Evolutionary conservation across 2,329 filamentous ascomycete species (phyloP).

Genomic region (Pseudogymnoascus sp.): DNA sequence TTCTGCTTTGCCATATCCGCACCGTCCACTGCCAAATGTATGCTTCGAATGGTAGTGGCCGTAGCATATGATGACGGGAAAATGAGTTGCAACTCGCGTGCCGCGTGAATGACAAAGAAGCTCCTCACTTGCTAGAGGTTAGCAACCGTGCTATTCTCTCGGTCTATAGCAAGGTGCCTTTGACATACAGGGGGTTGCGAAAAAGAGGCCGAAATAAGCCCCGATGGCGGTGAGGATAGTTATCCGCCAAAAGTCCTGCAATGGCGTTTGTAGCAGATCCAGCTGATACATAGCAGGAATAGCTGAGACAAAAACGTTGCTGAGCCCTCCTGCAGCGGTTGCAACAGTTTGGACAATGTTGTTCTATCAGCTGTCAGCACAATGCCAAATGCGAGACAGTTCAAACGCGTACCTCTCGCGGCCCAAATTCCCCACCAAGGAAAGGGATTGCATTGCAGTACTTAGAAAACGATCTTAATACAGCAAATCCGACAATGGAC

Average conservation of each 20-base stretch:
- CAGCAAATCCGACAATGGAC: constrained; percentile 1
- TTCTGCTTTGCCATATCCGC: constrained; percentile 35
- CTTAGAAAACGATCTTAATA: constrained; percentile 3
- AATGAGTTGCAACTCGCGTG: constrained; percentile 33
- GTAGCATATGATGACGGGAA: constrained; percentile 38
- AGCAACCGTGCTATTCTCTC: constrained; percentile 15
- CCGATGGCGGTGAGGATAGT: constrained; percentile 16
- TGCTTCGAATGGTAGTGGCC: constrained; percentile 38
- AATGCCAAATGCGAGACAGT: constrained; percentile 9
- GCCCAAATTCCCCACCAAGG: not conserved
- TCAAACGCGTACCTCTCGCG: not conserved
- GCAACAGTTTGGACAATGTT: constrained; percentile 39
- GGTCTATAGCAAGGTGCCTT: not conserved
- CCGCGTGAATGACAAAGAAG: constrained; percentile 35
- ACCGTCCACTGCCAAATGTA: constrained; percentile 35
- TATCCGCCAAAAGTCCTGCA: constrained; percentile 16
- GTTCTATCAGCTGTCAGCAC: constrained; percentile 38
- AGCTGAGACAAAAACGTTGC: constrained; percentile 36
- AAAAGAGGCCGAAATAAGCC: constrained; percentile 35
- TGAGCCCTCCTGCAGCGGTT: constrained; percentile 36
- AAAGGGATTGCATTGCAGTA: not conserved
- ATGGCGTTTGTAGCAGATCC: constrained; percentile 26
- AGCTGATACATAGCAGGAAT: constrained; percentile 38
- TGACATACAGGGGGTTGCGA: not conserved
- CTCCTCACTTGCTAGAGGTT: constrained; percentile 33